These are phyloP conservation scores for Clavaria fumosa DNA, from an alignment of 768 basidiomycete genomes.

Conservation along the genomic window DNA sequence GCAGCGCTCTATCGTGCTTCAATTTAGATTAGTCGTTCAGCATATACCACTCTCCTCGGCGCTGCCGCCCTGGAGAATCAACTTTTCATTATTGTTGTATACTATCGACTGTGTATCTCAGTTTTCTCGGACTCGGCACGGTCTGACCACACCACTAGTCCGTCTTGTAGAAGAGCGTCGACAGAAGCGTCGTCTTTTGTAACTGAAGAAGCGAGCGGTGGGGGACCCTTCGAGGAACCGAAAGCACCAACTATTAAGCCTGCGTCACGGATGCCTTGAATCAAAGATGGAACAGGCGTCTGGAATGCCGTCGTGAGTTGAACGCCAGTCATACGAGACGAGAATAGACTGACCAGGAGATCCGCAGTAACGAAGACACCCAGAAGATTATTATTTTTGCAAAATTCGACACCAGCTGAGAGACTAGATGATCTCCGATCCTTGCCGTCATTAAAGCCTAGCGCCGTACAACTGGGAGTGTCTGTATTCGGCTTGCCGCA, in stretches of 20 bases:
- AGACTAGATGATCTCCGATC: slow-evolving; percentile 54
- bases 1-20: slow-evolving; percentile 58
- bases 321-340: not conserved
- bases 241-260: slow-evolving; percentile 80
- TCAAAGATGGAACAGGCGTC: slow-evolving; percentile 81
- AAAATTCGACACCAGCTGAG: slow-evolving; percentile 84
- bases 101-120: slow-evolving; percentile 9
- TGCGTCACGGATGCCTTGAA: slow-evolving; percentile 76
- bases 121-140: slow-evolving; percentile 35
- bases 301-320: slow-evolving; percentile 15
- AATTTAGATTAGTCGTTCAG: slow-evolving; percentile 23
- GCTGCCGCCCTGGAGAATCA: too few species aligned
- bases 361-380: slow-evolving; percentile 83
- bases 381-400: slow-evolving; percentile 81
- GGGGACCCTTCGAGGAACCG: slow-evolving; percentile 37
- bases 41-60: too few species aligned
- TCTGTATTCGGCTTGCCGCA: slow-evolving; percentile 49
- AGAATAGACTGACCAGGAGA: slow-evolving; percentile 48
- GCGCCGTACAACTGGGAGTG: slow-evolving; percentile 24
- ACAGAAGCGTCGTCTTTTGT: slow-evolving; percentile 36
- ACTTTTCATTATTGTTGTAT: slow-evolving; percentile 3
- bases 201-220: slow-evolving; percentile 20
- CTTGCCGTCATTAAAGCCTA: slow-evolving; percentile 24
- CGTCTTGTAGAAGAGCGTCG: slow-evolving; percentile 54
- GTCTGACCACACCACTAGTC: slow-evolving; percentile 54